These are phyloP conservation scores for Peronospora destructor DNA, from an alignment of 352 stramenopile species.

Conservation along the genomic window DNA sequence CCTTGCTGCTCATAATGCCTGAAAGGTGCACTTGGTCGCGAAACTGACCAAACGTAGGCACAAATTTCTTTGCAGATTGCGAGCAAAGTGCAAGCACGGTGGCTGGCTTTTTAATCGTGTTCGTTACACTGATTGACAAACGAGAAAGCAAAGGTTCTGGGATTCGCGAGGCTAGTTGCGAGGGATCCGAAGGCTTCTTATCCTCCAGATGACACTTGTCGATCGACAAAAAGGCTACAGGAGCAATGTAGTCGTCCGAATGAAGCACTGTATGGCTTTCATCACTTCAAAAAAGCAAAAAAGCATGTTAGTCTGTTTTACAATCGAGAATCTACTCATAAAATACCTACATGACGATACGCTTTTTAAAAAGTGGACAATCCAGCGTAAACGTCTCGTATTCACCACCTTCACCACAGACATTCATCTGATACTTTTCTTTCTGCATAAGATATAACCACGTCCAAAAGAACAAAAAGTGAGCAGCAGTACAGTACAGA, in stretches of 20 bases:
- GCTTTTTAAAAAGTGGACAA: constrained; percentile 92
- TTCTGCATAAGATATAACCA: constrained; percentile 41
- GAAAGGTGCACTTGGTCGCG: constrained; percentile 63
- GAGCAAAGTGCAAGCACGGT: constrained; percentile 20
- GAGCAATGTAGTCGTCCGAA: constrained; percentile 87
- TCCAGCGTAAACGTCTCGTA: constrained; percentile 99
- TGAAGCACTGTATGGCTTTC: constrained; percentile 89
- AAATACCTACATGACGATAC: constrained; percentile 81
- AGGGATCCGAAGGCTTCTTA: constrained; percentile 53
- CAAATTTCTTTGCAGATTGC: constrained; percentile 10
- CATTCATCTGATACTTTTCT: constrained; percentile 95
- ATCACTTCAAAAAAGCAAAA: constrained; percentile 41
- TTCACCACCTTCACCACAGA: constrained; percentile 98
- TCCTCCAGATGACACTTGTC: constrained; percentile 85
- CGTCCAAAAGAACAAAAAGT: constrained; percentile 1
- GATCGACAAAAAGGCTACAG: constrained; percentile 91
- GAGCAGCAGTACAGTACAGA: constrained; percentile 8
- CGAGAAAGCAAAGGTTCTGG: constrained; percentile 6
- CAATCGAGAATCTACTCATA: not conserved
- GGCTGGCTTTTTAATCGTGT: constrained; percentile 12
- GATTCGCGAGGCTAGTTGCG: constrained; percentile 35
- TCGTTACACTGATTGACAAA: not conserved
- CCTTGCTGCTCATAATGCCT: constrained; percentile 46
- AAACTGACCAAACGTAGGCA: constrained; percentile 36
- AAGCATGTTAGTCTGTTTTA: constrained; percentile 1